A percentile compares a stretch with the other conserved stretches of the same genome.
Evolutionary conservation across 2,329 filamentous ascomycete genomes (phyloP).

Genomic region (Torrubiella hemipterigena): DNA sequence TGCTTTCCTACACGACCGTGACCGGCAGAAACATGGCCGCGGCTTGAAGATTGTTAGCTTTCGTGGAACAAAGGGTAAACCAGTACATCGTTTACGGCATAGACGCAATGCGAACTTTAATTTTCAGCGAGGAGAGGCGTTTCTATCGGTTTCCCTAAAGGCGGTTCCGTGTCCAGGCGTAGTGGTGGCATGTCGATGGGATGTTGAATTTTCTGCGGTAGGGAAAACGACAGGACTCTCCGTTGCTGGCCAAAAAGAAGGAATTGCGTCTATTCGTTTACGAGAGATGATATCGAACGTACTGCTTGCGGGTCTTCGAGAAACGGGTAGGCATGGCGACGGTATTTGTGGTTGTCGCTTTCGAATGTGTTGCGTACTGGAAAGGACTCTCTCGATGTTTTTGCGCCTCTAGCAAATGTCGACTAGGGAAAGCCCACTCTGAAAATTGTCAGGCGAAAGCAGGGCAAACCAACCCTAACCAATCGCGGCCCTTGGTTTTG

Average conservation of each 20-base stretch:
- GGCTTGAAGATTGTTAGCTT: slow-evolving; percentile 42
- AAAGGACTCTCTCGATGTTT: slow-evolving; percentile 25
- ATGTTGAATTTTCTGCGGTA: slow-evolving; percentile 1
- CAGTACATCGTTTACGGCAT: too few relatives aligned
- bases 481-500: slow-evolving; percentile 5
- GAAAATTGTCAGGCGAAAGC: slow-evolving; percentile 26
- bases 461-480: slow-evolving; percentile 30
- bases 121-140: slow-evolving; percentile 2
- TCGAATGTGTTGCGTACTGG: slow-evolving; percentile 19
- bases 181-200: too few relatives aligned
- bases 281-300: too few relatives aligned
- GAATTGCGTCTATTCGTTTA: too few relatives aligned
- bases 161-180: too few relatives aligned
- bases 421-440: slow-evolving; percentile 15
- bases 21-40: slow-evolving; percentile 96
- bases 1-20: slow-evolving; percentile 98
- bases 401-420: slow-evolving; percentile 19
- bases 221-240: too few relatives aligned
- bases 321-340: slow-evolving; percentile 62
- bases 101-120: slow-evolving; percentile 2
- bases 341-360: slow-evolving; percentile 31
- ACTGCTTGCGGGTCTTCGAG: slow-evolving; percentile 69
- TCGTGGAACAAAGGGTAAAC: too few relatives aligned
- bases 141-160: too few relatives aligned
- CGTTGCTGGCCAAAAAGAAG: too few relatives aligned